A percentile compares a stretch with the other conserved stretches of the same genome.
Evolutionary conservation across 139 green algal genomes (phyloP).

Genomic region (Asterochloris sp.): DNA sequence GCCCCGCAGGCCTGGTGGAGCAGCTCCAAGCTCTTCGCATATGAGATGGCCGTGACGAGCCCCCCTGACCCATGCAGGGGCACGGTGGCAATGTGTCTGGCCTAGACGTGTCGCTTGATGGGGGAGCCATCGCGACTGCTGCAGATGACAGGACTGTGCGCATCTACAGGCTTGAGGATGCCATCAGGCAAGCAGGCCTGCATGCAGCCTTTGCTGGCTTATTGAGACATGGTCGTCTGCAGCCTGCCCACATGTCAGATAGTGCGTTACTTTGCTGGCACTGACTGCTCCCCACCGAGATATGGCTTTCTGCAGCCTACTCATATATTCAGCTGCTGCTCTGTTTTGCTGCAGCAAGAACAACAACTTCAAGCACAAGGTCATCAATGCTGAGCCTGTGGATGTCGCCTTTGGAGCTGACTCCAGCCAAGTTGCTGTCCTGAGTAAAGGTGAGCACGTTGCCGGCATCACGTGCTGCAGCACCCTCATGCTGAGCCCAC

Average conservation of each 20-base stretch:
- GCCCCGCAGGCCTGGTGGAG: background rate
- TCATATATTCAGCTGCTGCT: too few species aligned
- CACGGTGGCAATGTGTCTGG: slow-evolving; percentile 22
- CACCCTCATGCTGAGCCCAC: too few species aligned
- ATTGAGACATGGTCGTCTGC: too few species aligned
- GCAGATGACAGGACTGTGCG: slow-evolving; percentile 27
- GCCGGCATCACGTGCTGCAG: too few species aligned
- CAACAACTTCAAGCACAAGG: slow-evolving; percentile 1
- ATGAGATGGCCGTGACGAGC: background rate
- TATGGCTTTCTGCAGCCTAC: too few species aligned
- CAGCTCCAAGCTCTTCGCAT: background rate
- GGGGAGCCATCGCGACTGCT: slow-evolving; percentile 17
- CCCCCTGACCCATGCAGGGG: slow-evolving; percentile 13
- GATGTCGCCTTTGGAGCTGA: slow-evolving; percentile 12
- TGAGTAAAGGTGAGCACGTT: background rate
- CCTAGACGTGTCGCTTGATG: slow-evolving; percentile 15
- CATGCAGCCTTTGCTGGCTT: too few species aligned
- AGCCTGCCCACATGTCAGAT: too few species aligned
- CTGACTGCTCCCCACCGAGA: too few species aligned
- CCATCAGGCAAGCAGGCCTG: background rate
- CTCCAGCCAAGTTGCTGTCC: slow-evolving; percentile 5
- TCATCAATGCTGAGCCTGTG: slow-evolving; percentile 7
- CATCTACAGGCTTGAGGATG: slow-evolving; percentile 20
- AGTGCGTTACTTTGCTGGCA: too few species aligned
- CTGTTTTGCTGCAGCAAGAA: background rate